Base-by-base conservation (phyloP, 2,329 filamentous ascomycete genomes). In the Ascochyta clinopodiicola region DNA sequence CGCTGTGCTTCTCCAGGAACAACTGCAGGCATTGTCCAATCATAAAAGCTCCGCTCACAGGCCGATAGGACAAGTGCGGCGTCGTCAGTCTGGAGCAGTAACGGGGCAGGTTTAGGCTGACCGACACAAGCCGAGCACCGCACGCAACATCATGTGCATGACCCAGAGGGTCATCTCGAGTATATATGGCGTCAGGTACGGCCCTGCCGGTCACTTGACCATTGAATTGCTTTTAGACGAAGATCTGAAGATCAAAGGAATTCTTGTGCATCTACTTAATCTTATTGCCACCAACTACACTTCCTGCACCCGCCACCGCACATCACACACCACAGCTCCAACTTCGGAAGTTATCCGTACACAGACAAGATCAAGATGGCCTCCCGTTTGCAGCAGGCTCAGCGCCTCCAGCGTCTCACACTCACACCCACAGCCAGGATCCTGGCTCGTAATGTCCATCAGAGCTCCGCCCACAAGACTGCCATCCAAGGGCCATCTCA, bases 371-470 rank as follows among this genome's bases (percentile, higher is more conserved):
- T 29, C 17, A 56, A 31, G 6, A 71, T 70, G 67, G 62, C 51
- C 22, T 59, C 61, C 35, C 58, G 61, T 36, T 59, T 65, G 44
- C 67, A 67, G 37, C 62, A 63, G 27, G 51, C 69, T 25, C 61
- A 61, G 47, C 66, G 61, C 43, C 60, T 72, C 17, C 57, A 69
- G 51, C 40, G 62, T 44, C 44, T 66, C 21, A 58, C 68, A 25
- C 46, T 63, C 42, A 45, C 63, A 21, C 61, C 66, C n/a, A 55
- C 62, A 44, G 53, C 56, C 35, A 66, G 63, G 21, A 58, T 57
- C 8, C 55, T 71, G 29, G 48, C 64, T 9, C 68, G 71, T 38
- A 63, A 69, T 53, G 70, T 74, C 17, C 70, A 72, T 51, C 68
- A 67, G 39, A 71, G 65, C 63, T 63, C 68, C 37, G 64, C 66